These are phyloP conservation scores for Asterophora parasitica DNA, from an alignment of 768 basidiomycete genomes.

Conservation along the genomic window DNA sequence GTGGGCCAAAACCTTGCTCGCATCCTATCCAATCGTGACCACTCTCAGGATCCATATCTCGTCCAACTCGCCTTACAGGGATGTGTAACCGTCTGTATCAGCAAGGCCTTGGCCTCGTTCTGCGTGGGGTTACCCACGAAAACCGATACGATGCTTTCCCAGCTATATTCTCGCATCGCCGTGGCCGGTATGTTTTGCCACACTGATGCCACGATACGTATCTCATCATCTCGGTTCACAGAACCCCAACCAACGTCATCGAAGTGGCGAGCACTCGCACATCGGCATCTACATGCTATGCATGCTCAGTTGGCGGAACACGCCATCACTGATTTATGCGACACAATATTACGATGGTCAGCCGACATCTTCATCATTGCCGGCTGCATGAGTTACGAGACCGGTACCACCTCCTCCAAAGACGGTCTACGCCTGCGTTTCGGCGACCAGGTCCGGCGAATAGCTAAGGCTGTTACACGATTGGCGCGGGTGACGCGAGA, in stretches of 20 bases:
- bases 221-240: constrained; percentile 20
- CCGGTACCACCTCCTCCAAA: constrained; percentile 28
- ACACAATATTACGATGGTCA: constrained; percentile 70
- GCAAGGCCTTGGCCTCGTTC: constrained; percentile 64
- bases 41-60: constrained; percentile 70
- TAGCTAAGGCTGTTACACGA: constrained; percentile 58
- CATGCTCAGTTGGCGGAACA: constrained; percentile 65
- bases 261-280: constrained; percentile 72
- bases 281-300: constrained; percentile 60
- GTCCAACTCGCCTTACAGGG: constrained; percentile 76
- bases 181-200: constrained; percentile 37
- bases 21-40: constrained; percentile 58
- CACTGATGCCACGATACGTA: neutral
- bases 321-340: constrained; percentile 66
- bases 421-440: constrained; percentile 40
- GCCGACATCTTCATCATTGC: constrained; percentile 63
- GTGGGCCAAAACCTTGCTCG: constrained; percentile 59
- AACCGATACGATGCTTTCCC: constrained; percentile 58
- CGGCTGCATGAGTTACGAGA: constrained; percentile 45
- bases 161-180: constrained; percentile 57
- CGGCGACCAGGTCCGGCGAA: constrained; percentile 57
- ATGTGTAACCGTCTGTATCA: constrained; percentile 60
- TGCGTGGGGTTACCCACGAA: constrained; percentile 72
- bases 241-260: constrained; percentile 77
- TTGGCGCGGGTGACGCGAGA: constrained; percentile 63